Evolutionary conservation across 116 monocot genomes (phyloP), one percentile per base, ranked within the genome.

Genomic region (Cymodocea nodosa): DNA sequence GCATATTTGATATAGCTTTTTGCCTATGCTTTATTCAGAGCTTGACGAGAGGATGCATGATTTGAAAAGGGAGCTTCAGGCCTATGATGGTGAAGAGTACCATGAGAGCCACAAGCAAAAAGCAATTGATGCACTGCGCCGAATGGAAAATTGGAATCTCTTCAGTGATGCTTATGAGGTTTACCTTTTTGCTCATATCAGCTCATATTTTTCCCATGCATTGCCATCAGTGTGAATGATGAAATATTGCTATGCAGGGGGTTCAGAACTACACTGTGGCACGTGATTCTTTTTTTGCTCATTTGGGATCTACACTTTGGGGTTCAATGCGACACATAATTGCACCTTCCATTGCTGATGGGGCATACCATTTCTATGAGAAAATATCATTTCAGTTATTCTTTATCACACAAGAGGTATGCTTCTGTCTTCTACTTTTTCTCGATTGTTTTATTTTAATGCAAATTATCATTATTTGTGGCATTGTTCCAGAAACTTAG

Each of bases 31-130:
- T 60, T 51, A 50, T 61, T 70, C 67, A 95, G 97, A 98, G 69
- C 92, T 98, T 63, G 86, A 92, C 69, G 88, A 91, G 78, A 88
- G 97, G 70, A 98, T 98, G 97, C 77, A 66, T 75, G 97, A 98
- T 75, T 77, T 98, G 71, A 86, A 92, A 84, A 73, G 51, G 67
- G 97, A 98, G 69, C 76, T 98, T 57, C 82, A 98, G 74, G 79
- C 79, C 22, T 98, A 78, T 66, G 76, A 88, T 12, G 69, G 75
- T 71, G 85, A 77, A 73, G 86, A 89, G 39, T 76, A 80, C 54
- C 80, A 84, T 59, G 97, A 88, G 71, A 79, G 36, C 54, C 83
- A 88, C 24, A 97, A 83, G 74, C 81, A 61, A 70, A 97, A 91
- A 63, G 97, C 97, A 35, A 44, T 88, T 70, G 89, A 98, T 80